Evolutionary conservation across 2,329 filamentous ascomycete genomes (phyloP), one percentile per base, ranked within the genome.

Genomic region (Didymosphaeria variabile): DNA sequence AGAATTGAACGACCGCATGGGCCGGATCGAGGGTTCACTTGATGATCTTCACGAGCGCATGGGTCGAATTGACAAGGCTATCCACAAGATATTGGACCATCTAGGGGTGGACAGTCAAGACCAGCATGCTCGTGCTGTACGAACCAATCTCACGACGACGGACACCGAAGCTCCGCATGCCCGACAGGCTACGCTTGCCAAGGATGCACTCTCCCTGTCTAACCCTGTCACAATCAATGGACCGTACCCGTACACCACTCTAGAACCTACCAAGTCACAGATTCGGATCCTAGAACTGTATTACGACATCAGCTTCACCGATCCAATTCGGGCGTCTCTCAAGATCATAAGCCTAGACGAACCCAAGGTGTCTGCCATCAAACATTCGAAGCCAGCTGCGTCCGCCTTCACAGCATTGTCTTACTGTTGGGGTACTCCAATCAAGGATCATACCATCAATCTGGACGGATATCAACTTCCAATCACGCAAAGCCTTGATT

Each of bases 401-500:
- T 15, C 13, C 36, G 17, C 36, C 6, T 38, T 38, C 5, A 15
- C 36, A 17, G 36, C 36, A 38, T 38, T 38, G 36, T 38, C 36
- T 15, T 38, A 38, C 13, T 38, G 36, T 15, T 38, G 36, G 12
- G 36, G 36, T 38, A 2, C 13, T 2, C 36, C 36, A 15, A 38
- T 17, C 36, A 38, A 5, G 12, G 12, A 38, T 38, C 36, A 15
- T 17, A 15, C 17, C 36, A 38, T 38, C 13, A 15, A 15, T 38
- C 13, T 38, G 2, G 36, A 38, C 36, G 17, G 17, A 6, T 31
- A 45, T 26, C 32, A 47, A 1, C 32, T 59, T 19, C 51, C 57
- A 6, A 40, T 59, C 17, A 59, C 57, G 5, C 26, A 38, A 29
- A 59, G 51, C 32, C 40, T 59, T 21, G 44, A 59, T 26, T 55